Percentiles rank a stretch among this genome's conserved stretches.
Conservation (phyloP, 352 stramenopile genomes). For the Globisporangium yorkense region DNA sequence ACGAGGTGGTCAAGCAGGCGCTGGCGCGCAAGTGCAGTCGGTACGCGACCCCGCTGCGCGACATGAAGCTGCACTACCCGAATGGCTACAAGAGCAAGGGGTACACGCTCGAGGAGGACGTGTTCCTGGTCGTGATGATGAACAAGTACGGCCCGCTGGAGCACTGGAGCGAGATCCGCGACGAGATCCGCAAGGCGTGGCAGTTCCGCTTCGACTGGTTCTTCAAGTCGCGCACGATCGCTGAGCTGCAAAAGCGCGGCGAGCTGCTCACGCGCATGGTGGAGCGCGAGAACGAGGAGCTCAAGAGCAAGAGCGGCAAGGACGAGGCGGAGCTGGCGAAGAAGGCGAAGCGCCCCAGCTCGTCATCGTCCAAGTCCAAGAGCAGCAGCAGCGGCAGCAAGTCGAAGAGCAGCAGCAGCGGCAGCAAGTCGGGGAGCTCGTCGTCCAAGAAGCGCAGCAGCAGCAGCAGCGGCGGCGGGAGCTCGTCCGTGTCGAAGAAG, state of each 20-base stretch:
- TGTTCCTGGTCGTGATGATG: conserved; percentile 99
- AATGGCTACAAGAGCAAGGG: conserved; percentile 91
- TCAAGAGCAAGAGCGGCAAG: conserved; percentile 64
- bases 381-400: conserved; percentile 45
- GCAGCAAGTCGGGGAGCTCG: conserved; percentile 19
- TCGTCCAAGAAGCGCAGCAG: conserved; percentile 62
- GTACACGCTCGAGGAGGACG: conserved; percentile 97
- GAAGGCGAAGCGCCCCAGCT: conserved; percentile 64
- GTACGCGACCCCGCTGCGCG: conserved; percentile 89
- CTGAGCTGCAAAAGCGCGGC: conserved; percentile 96
- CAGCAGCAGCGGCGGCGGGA: conserved; percentile 32
- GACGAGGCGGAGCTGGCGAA: conserved; percentile 77
- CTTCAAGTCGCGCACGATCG: conserved; percentile 97
- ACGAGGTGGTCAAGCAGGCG: conserved; percentile 94
- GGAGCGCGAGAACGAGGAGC: conserved; percentile 91
- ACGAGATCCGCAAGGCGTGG: conserved; percentile 97
- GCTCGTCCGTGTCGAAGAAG: conserved; percentile 56
- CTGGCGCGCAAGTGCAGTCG: conserved; percentile 95
- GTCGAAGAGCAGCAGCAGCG: conserved; percentile 45
- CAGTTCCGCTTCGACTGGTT: conserved; percentile 99
- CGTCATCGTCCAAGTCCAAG: conserved; percentile 60
- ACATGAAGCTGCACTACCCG: conserved; percentile 86
- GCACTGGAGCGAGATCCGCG: conserved; percentile 95
- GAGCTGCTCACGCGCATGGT: conserved; percentile 95
- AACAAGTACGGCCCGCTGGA: conserved; percentile 95